Percentiles rank a stretch among this genome's conserved stretches.
These are phyloP conservation scores for Candida loeiensis DNA, from an alignment of 805 yeast species.

Conservation along the genomic window DNA sequence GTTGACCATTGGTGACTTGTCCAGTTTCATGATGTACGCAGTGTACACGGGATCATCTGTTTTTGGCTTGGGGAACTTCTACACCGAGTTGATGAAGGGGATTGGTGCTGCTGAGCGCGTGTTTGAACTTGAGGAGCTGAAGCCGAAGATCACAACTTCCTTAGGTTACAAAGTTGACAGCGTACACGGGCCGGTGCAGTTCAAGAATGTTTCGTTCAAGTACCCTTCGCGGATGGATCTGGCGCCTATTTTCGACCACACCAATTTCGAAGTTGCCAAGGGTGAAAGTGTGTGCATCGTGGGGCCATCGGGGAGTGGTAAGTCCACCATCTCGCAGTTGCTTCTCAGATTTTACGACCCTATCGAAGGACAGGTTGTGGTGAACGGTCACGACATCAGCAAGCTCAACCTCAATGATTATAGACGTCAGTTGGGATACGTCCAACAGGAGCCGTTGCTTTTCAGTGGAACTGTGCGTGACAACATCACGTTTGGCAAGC, in stretches of 20 bases:
- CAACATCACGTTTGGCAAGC: slow-evolving; percentile 74
- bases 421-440: slow-evolving; percentile 78
- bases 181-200: slow-evolving; percentile 55
- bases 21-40: slow-evolving; percentile 93
- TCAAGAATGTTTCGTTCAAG: slow-evolving; percentile 60
- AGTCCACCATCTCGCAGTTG: slow-evolving; percentile 80
- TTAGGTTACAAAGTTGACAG: slow-evolving; percentile 48
- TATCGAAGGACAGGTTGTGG: slow-evolving; percentile 52
- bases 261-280: slow-evolving; percentile 59
- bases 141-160: slow-evolving; percentile 67
- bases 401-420: slow-evolving; percentile 68
- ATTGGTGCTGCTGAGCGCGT: slow-evolving; percentile 92
- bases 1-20: slow-evolving; percentile 80
- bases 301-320: slow-evolving; percentile 97
- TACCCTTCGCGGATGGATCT: slow-evolving; percentile 80
- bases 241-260: slow-evolving; percentile 56
- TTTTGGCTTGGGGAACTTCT: slow-evolving; percentile 85
- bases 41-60: slow-evolving; percentile 92
- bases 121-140: slow-evolving; percentile 78
- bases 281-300: slow-evolving; percentile 93
- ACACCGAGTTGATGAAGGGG: slow-evolving; percentile 94
- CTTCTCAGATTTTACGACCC: slow-evolving; percentile 85
- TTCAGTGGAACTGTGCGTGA: slow-evolving; percentile 84
- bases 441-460: slow-evolving; percentile 87
- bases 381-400: slow-evolving; percentile 62